Base-by-base conservation (phyloP, 129 eudicot genomes). In the Artemisia argyi region DNA sequence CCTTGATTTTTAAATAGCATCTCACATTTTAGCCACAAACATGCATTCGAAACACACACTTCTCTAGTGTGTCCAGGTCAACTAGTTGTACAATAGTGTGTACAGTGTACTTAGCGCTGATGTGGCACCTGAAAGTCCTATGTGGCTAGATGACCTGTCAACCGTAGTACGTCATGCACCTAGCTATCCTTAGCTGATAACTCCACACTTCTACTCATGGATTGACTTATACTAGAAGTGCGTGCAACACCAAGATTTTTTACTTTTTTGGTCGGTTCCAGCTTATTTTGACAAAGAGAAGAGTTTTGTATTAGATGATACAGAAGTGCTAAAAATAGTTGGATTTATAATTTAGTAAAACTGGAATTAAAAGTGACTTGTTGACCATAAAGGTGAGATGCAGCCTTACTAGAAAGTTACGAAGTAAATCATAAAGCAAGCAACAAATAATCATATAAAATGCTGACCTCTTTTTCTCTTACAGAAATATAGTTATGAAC, bases 131-230 rank as follows among this genome's bases (percentile, higher is more conserved):
- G n/a, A 59, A 59, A 59, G 17, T 59, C 42, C 65, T 22, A 22
- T 19, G 65, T 13, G 64, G 39, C 9, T 59, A 8, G 46, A 7
- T 39, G 46, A 39, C 11, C 10, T 7, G 46, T 8, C 46, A 39
- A 39, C 46, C 0, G 44, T 35, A 35, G 44, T 35, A 35, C 9
- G 44, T 35, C 44, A 39, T 39, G 46, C 18, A 68, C 55, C 71
- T 60, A 30, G 35, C 35, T 30, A 68, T 63, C 47, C 66, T 44
- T 73, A 18, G 3, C 14, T 51, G 42, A 17, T 13, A 46, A 62
- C 54, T 39, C 78, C 78, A 73, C 78, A 73, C 78, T 73, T 73
- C 3, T 30, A 73, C 78, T 73, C 61, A 50, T 32, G 64, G 10
- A 46, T 47, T 10, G 11, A 16, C 35, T 12, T 15, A 16, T 11